Evolutionary conservation across 345 rosid species (phyloP).

Genomic region (Brassica nigra): DNA sequence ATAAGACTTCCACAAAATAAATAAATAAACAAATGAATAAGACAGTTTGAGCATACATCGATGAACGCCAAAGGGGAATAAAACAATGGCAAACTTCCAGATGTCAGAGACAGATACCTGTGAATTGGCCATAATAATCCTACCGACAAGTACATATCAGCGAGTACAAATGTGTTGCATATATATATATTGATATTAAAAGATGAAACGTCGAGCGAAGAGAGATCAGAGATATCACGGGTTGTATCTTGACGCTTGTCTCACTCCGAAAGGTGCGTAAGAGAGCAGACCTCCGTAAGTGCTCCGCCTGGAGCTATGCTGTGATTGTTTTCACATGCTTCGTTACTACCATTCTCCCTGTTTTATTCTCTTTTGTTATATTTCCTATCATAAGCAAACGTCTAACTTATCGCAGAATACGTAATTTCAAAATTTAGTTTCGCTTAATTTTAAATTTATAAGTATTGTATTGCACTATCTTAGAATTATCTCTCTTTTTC

Average conservation of each 20-base stretch:
- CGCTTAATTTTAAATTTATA: neutral
- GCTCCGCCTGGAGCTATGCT: conserved; percentile 9
- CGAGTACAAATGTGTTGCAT: conserved; percentile 5
- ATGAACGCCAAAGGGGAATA: conserved; percentile 29
- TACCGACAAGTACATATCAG: conserved; percentile 23
- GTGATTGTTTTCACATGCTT: conserved; percentile 34
- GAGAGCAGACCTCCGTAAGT: conserved; percentile 28
- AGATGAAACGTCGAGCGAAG: conserved; percentile 9
- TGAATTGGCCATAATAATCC: conserved; percentile 11
- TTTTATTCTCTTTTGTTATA: conserved; percentile 32
- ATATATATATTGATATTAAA: conserved; percentile 4
- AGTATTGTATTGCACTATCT: neutral
- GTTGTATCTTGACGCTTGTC: conserved; percentile 35
- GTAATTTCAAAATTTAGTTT: neutral
- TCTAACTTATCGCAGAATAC: neutral
- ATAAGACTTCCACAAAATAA: too few relatives aligned
- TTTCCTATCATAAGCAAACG: neutral
- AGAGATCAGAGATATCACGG: conserved; percentile 30
- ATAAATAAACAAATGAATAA: neutral
- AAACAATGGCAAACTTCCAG: conserved; percentile 39
- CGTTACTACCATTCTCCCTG: conserved; percentile 21
- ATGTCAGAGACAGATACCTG: conserved; percentile 35
- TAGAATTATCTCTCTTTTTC: neutral
- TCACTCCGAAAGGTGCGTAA: conserved; percentile 35
- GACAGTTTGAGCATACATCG: conserved; percentile 19